Base-by-base conservation (phyloP, 2,329 filamentous ascomycete species). In the Exutisphaerella laricina region DNA sequence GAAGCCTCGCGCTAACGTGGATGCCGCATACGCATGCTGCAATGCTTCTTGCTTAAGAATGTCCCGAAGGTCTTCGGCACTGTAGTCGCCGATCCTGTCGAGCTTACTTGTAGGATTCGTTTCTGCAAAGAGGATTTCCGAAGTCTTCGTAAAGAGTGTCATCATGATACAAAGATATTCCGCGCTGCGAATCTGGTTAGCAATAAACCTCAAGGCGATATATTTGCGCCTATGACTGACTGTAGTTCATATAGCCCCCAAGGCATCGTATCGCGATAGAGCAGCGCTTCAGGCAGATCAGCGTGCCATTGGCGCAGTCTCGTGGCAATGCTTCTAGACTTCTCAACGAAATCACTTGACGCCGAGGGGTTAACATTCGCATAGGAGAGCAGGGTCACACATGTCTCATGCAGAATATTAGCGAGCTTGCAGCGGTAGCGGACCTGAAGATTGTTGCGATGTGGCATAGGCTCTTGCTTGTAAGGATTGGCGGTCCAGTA, bases 191-290 rank as follows among this genome's bases (percentile, higher is more conserved):
- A 5, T 28, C 9, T 6, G 14, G 9, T 45, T 10, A 45, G 41
- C n/a, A 14, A n/a, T 7, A 21, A 12, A 9, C 29, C 8, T 22
- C 36, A 17, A 17, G 10, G 7, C 8, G 13, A n/a, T 17, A 5
- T 7, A 7, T 12, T 4, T 14, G n/a, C n/a, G n/a, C n/a, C n/a
- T n/a, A n/a, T n/a, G 3, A 40, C 46, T 41, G 30, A 49, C 46
- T 49, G 30, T 9, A 49, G 30, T 18, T 49, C 46, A 32, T 37
- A 49, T 13, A 49, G 29, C 5, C 43, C 35, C 6, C 25, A 33
- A 4, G 46, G 33, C 29, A 49, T 30, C n/a, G 16, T 14, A 20
- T 26, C 16, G 9, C 10, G 17, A 17, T 43, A 49, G 2, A 28
- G 33, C 2, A 49, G 20, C 10, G 12, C 18, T n/a, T 28, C 16